Conservation (phyloP, 345 rosid species). For the Linum lewisii region DNA sequence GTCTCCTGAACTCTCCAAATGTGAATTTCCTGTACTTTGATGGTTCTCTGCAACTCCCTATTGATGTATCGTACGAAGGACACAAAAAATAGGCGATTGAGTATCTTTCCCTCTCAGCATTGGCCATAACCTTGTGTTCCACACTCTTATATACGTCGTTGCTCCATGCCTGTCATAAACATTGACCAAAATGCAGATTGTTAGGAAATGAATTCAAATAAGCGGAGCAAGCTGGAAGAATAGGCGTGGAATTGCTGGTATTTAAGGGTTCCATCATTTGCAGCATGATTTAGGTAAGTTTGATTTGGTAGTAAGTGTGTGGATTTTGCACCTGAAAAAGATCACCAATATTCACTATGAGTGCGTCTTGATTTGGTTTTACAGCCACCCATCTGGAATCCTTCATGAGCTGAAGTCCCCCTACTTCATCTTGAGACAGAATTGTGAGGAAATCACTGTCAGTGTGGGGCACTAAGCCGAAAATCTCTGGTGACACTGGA, state of each 20-base stretch:
- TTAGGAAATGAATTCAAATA: background rate
- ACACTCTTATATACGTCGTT: constrained; percentile 54
- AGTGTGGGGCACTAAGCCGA: constrained; percentile 58
- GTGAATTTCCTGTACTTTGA: constrained; percentile 48
- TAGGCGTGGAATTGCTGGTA: background rate
- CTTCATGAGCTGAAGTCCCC: constrained; percentile 63
- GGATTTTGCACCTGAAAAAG: constrained; percentile 44
- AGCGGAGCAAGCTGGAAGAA: background rate
- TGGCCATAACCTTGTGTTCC: constrained; percentile 51
- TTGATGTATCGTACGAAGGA: constrained; percentile 44
- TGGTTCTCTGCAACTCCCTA: constrained; percentile 42
- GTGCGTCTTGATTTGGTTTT: constrained; percentile 53
- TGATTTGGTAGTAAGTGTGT: background rate
- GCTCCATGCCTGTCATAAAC: constrained; percentile 51
- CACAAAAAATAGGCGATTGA: constrained; percentile 60
- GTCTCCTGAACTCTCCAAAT: constrained; percentile 44
- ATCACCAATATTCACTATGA: constrained; percentile 65
- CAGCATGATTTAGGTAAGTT: no score
- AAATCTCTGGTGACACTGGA: constrained; percentile 33
- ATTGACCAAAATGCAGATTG: background rate
- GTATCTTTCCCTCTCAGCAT: constrained; percentile 38
- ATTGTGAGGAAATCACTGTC: constrained; percentile 65
- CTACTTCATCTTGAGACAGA: constrained; percentile 57
- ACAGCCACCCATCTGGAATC: constrained; percentile 62
- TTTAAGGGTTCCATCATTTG: background rate